phyloP scores from a whole-genome alignment of 1,139 yeast genomes.

The Lodderomyces jiufengensis region DNA sequence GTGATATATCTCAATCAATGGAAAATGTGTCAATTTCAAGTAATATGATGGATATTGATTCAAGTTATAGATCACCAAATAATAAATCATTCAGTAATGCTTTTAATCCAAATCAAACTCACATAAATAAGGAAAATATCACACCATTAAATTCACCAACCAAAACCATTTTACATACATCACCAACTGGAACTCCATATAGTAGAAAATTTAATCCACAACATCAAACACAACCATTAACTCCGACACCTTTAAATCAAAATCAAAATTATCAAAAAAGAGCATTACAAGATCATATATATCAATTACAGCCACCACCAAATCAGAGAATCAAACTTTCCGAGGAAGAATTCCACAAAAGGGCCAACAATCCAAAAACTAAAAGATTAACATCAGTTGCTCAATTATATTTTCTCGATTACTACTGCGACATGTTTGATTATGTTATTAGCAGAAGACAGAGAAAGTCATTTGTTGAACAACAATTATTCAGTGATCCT shows the following conservation, averaged over 20 bases:
- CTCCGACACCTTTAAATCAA: constrained; percentile 8
- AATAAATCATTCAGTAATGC: constrained; percentile 5
- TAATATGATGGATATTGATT: constrained; percentile 46
- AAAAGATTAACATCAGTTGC: constrained; percentile 85
- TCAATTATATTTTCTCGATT: constrained; percentile 81
- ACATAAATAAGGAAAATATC: constrained; percentile 43
- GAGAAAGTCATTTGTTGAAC: constrained; percentile 65
- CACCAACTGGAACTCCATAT: constrained; percentile 20
- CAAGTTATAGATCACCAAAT: constrained; percentile 22
- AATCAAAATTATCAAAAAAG: constrained; percentile 3
- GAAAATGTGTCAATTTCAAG: constrained; percentile 41
- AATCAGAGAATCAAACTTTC: constrained; percentile 19
- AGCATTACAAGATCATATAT: constrained; percentile 25
- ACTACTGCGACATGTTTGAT: constrained; percentile 94
- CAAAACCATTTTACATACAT: constrained; percentile 35
- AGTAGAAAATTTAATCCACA: constrained; percentile 10
- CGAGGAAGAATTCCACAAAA: constrained; percentile 49
- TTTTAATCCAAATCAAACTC: constrained; percentile 7
- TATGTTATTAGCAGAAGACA: constrained; percentile 86
- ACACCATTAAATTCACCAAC: constrained; percentile 43
- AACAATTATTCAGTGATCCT: constrained; percentile 48
- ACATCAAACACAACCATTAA: constrained; percentile 6
- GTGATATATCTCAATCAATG: constrained; percentile 42
- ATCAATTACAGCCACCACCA: constrained; percentile 28
- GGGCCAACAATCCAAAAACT: constrained; percentile 71